phyloP scores from a whole-genome alignment of 129 eudicot genomes.

The Solidago caesia region DNA sequence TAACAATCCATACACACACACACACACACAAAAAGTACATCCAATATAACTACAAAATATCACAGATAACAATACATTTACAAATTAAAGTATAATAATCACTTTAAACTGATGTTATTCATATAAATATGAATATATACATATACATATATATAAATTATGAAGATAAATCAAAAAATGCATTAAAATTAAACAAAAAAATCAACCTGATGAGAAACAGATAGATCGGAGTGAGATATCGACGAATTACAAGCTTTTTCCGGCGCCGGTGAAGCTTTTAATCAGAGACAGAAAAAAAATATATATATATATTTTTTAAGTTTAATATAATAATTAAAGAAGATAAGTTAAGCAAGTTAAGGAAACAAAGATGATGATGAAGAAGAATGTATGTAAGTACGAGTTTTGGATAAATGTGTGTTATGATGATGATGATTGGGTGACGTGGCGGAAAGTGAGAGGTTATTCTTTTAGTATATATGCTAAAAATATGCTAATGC shows the following conservation, averaged over 20 bases:
- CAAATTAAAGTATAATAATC: not conserved
- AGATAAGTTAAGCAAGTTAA: conserved; percentile 30
- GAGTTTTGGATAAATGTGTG: conserved; percentile 30
- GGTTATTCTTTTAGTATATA: not conserved
- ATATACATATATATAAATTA: not conserved
- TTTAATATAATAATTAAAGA: too few species aligned
- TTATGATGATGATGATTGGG: conserved; percentile 11
- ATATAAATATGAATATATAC: too few species aligned
- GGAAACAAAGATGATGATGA: conserved; percentile 13
- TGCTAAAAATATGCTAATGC: not conserved
- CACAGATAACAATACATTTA: conserved; percentile 16
- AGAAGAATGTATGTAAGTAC: not conserved
- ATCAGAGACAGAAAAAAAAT: not conserved
- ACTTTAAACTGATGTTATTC: not conserved
- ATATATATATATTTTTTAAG: too few species aligned
- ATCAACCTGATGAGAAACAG: conserved; percentile 23
- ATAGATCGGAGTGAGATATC: conserved; percentile 23
- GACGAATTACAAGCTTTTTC: conserved; percentile 26
- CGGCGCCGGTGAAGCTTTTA: conserved; percentile 15
- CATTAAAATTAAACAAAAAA: conserved; percentile 14
- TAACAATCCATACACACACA: not conserved
- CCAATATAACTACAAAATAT: conserved; percentile 3
- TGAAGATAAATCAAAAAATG: conserved; percentile 5
- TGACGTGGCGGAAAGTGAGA: conserved; percentile 43
- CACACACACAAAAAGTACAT: not conserved